Base-by-base conservation (phyloP, 2,329 filamentous ascomycete species). In the Sporothrix schenckii region DNA sequence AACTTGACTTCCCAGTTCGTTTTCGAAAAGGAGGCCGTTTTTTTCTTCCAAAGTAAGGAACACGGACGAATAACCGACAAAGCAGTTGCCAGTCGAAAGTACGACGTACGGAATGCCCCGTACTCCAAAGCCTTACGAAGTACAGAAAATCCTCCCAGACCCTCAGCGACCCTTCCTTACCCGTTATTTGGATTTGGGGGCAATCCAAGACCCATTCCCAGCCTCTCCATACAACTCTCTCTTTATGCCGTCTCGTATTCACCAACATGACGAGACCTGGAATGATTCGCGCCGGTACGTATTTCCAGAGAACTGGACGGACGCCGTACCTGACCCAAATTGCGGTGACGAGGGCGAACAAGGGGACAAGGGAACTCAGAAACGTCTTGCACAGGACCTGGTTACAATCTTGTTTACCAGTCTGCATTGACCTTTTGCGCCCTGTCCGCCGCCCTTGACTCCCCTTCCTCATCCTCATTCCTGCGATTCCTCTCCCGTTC, bases 231-330 rank as follows among this genome's bases (percentile, higher is more conserved):
- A 66, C 66, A 21, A 66, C 66, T 44, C 58, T 53, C 56, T 30
- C 52, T 77, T 76, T 71, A 77, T 79, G 78, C 76, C 74, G 72
- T 72, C 69, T 74, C 69, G 66, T 72, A 74, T 73, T 72, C 81
- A 84, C 72, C 66, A 53, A 76, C 76, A 88, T 88, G 86, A 86
- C 85, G 77, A 85, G 86, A 80, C 86, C 86, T 76, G 82, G 83
- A 75, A 87, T 88, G 75, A 82, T 88, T 80, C 85, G 86, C 77
- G 86, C 86, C 78, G 86, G 86, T 88, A 85, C 76, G 86, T 81
- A 68, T 73, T 67, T 50, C 61, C 61, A 50, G 27, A 50, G 11
- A 13, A 16, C 11, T 34, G 34, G 4, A 34, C 34, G 41, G 10
- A 24, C 61, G 50, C 13, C 50, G 61, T 65, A 9, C 61, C 44